Conservation (phyloP, 495 filamentous ascomycete genomes). For the Gamarada debralockiae region DNA sequence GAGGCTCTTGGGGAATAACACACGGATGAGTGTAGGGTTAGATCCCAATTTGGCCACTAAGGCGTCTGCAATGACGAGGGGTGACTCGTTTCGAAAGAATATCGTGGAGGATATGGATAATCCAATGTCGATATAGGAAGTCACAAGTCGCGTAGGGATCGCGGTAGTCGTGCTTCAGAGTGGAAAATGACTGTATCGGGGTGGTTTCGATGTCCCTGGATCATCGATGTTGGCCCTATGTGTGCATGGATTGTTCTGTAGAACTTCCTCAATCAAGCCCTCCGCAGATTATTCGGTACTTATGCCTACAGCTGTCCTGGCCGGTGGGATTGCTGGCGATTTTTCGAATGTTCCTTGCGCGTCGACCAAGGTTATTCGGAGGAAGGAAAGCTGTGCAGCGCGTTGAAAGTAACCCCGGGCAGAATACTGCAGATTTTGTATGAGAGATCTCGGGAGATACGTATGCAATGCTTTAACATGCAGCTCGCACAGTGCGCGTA, state of each 20-base stretch:
- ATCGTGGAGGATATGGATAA: not conserved
- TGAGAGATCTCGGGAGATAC: too few relatives aligned
- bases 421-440: too few relatives aligned
- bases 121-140: slow-evolving; percentile 6
- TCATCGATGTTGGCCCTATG: not conserved
- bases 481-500: too few relatives aligned
- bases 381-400: too few relatives aligned
- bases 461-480: too few relatives aligned
- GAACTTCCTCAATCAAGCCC: not conserved
- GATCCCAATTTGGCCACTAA: slow-evolving; percentile 1
- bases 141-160: slow-evolving; percentile 5
- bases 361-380: not conserved
- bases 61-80: slow-evolving; percentile 1
- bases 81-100: slow-evolving; percentile 8
- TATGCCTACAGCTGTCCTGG: not conserved
- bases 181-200: slow-evolving; percentile 13
- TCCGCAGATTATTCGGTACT: not conserved
- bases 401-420: too few relatives aligned
- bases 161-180: slow-evolving; percentile 13
- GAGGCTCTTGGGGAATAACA: slow-evolving; percentile 3
- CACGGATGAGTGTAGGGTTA: slow-evolving; percentile 3
- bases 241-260: not conserved
- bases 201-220: slow-evolving; percentile 22
- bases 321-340: not conserved
- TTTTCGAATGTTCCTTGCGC: not conserved